phyloP scores from a whole-genome alignment of 768 basidiomycete genomes.

The Trametes meyenii region DNA sequence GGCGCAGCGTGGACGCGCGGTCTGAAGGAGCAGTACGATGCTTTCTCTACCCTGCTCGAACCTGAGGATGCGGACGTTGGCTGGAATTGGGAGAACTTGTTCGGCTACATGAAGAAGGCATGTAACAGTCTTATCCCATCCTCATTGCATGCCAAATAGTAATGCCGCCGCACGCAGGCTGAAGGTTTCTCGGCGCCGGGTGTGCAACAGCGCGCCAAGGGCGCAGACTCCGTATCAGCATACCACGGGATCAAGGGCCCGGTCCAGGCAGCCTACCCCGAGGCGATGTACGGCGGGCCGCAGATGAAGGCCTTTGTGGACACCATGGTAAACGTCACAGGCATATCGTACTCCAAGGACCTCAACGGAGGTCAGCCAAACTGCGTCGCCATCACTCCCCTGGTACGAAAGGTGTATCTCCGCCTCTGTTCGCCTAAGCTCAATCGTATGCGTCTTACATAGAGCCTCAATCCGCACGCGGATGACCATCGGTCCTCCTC shows the following conservation, averaged over 20 bases:
- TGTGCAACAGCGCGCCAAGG: conserved; percentile 46
- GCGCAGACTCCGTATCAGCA: conserved; percentile 42
- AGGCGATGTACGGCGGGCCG: conserved; percentile 50
- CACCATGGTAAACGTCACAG: conserved; percentile 50
- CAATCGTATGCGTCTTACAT: no score
- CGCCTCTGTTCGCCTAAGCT: no score
- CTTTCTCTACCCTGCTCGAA: conserved; percentile 31
- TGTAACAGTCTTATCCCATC: no score
- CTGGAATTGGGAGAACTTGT: conserved; percentile 38
- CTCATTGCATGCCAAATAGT: no score
- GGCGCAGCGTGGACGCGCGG: conserved; percentile 33
- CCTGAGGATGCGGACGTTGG: conserved; percentile 27
- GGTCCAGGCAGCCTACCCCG: conserved; percentile 55
- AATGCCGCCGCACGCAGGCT: no score
- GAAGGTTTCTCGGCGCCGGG: conserved; percentile 53
- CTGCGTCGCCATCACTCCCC: conserved; percentile 57
- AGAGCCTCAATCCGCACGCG: conserved; percentile 37
- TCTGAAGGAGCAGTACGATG: conserved; percentile 29
- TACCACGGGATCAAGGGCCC: conserved; percentile 59
- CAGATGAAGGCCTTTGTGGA: conserved; percentile 45
- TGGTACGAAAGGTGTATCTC: no score
- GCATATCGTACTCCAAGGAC: conserved; percentile 50
- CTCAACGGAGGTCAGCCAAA: conserved; percentile 59
- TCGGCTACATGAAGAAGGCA: conserved; percentile 36
- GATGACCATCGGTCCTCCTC: conserved; percentile 55